Evolutionary conservation across 2,329 filamentous ascomycete species (phyloP), one percentile per base, ranked within the genome.

Genomic region (Cercospora berteroae): DNA sequence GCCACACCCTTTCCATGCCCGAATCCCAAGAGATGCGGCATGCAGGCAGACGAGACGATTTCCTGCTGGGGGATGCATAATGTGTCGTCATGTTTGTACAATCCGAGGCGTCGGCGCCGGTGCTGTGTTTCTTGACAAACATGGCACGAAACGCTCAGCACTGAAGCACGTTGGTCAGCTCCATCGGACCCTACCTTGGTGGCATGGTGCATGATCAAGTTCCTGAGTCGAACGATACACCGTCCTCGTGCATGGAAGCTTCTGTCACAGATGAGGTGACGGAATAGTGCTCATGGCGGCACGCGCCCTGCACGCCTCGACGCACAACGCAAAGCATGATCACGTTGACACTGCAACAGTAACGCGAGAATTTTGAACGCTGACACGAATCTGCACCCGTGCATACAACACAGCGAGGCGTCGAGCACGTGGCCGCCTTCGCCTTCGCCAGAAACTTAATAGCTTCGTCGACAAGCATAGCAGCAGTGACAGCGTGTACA

Each of bases 221-320:
- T 36, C 13, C 33, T 12, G 33, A 36, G 33, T 36, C 33, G 33
- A 36, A 13, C 33, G 36, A 42, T 42, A 48, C 18, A 48, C n/a
- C 20, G 42, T 12, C 18, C 42, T 62, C 55, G 61, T 67, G 65
- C 65, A 64, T 63, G 44, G 65, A 67, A 67, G 36, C 56, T 67
- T 67, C 65, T 64, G 48, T 42, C 23, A 31, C 33, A 27, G 9
- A 31, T n/a, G 23, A 33, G 27, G 10, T 6, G 20, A 18, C 44
- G 25, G 7, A 27, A 31, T 31, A 23, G 50, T 23, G 16, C 61
- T 39, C 36, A 42, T 52, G 59, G 64, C 61, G 25, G 25, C 60
- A 52, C 48, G 60, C 44, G n/a, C 31, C 57, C 48, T 39, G 50
- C 31, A 27, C 39, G 16, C 25, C 5, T 33, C 20, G 42, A 52